phyloP scores from a whole-genome alignment of 805 yeast genomes.

The Spathaspora sp. region DNA sequence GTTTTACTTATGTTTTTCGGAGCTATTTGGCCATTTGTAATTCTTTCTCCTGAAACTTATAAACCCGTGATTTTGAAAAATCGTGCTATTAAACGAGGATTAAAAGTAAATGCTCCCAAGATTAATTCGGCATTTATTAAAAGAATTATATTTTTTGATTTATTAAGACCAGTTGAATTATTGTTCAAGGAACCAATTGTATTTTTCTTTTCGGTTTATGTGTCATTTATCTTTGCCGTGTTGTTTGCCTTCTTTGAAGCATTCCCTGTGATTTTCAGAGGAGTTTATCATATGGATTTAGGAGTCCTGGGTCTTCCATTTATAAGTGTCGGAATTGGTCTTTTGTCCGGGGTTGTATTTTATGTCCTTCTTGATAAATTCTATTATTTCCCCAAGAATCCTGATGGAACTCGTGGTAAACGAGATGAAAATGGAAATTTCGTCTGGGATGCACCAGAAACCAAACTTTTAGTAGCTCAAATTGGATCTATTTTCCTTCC shows the following conservation, averaged over 20 bases:
- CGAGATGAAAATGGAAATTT: constrained; percentile 56
- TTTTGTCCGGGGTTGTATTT: constrained; percentile 50
- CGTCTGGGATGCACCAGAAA: constrained; percentile 57
- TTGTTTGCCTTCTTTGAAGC: constrained; percentile 80
- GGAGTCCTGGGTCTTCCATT: constrained; percentile 71
- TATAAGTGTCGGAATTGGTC: constrained; percentile 68
- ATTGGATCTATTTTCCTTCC: constrained; percentile 68
- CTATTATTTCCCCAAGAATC: constrained; percentile 51
- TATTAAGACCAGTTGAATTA: constrained; percentile 66
- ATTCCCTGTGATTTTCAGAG: constrained; percentile 68
- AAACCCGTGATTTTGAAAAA: constrained; percentile 58
- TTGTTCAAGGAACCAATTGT: constrained; percentile 73
- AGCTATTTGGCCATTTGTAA: constrained; percentile 47
- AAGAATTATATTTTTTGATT: constrained; percentile 45
- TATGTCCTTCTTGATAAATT: constrained; percentile 49
- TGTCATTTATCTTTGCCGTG: constrained; percentile 74
- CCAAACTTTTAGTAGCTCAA: constrained; percentile 56
- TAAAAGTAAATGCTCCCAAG: constrained; percentile 37
- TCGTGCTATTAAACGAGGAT: constrained; percentile 60
- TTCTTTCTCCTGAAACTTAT: constrained; percentile 69
- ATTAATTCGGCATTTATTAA: constrained; percentile 39
- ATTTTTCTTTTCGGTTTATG: constrained; percentile 60
- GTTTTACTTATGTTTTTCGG: constrained; percentile 68
- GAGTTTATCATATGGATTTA: constrained; percentile 52
- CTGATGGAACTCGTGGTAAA: constrained; percentile 57